A percentile compares a stretch with the other conserved stretches of the same genome.
Conservation (phyloP, 176 grass and related monocot genomes). For the Saccharum spontaneum region DNA sequence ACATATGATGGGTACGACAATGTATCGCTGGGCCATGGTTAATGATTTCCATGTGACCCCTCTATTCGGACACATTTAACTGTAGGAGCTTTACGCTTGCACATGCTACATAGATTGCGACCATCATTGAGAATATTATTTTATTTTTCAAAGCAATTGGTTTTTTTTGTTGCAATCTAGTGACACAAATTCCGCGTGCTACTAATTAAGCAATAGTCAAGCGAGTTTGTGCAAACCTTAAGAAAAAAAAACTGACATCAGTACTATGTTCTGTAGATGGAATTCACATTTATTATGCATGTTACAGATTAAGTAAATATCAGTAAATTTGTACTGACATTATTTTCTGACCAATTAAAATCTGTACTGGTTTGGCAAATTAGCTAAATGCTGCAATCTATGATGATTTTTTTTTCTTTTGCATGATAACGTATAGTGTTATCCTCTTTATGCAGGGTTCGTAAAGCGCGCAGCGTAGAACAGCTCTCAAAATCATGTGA, state of each 20-base stretch:
- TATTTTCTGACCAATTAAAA: not conserved
- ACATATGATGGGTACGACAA: not conserved
- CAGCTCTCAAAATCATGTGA: conserved; percentile 78
- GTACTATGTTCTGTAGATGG: not conserved
- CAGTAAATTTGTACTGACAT: not conserved
- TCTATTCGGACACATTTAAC: not conserved
- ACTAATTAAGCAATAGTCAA: not conserved
- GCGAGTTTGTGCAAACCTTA: not conserved
- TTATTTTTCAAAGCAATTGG: not conserved
- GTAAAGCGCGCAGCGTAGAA: conserved; percentile 49
- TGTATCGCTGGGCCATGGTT: not conserved
- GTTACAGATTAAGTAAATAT: not conserved
- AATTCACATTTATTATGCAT: not conserved
- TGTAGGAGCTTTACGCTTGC: not conserved
- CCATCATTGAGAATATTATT: not conserved
- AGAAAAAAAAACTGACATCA: not conserved
- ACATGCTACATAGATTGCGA: not conserved
- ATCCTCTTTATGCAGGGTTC: conserved; percentile 47
- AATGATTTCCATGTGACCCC: conserved; percentile 21
- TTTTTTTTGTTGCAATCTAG: not conserved
- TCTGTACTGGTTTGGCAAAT: not conserved
- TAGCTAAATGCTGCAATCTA: not conserved
- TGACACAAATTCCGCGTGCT: not conserved
- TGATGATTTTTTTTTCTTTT: not conserved
- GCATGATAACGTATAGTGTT: not conserved